Evolutionary conservation across 495 filamentous ascomycete genomes (phyloP), one percentile per base, ranked within the genome.

Genomic region (Hypoxylon fragiforme): DNA sequence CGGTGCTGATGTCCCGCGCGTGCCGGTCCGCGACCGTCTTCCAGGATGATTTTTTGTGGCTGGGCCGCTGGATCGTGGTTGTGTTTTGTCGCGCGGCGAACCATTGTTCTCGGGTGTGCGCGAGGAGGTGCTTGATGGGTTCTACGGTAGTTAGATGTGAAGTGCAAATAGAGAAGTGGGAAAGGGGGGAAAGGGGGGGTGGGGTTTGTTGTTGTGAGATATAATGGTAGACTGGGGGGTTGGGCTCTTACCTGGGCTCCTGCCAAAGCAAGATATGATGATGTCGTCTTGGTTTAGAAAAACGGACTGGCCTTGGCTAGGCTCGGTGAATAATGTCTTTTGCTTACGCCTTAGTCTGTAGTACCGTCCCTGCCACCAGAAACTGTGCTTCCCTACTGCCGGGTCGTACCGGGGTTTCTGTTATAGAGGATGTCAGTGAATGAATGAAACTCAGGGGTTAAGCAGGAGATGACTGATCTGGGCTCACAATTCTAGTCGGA

Each of bases 1-100:
- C 92, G 0, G 92, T 96, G 2, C 81, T 79, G 73, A 97, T 83
- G 2, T 92, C 86, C 18, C 91, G 74, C 0, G 86, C 85, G 0
- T 87, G 82, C n/a, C 89, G 70, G 28, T 81, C 79, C 48, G 87
- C 85, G 16, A 85, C 85, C 50, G 81, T 77, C 18, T 73, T 62
- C 89, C 89, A 94, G 50, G 65, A n/a, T n/a, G n/a, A n/a, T n/a
- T n/a, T n/a, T n/a, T n/a, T n/a, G n/a, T n/a, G n/a, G 0, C 54
- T 54, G 3, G 79, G 81, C 7, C 79, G 72, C 44, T 76, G 73
- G 44, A 81, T 74, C 4, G 70, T 70, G 3, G 82, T 86, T 44
- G 73, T 70, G 9, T 70, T 69, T 36, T 76, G 70, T 45, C 77
- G 71, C 28, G 69, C 68, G 19, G 40, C 54, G 58, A 76, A 75